These are phyloP conservation scores for Saprolegnia parasitica DNA, from an alignment of 352 stramenopile species.

Conservation along the genomic window DNA sequence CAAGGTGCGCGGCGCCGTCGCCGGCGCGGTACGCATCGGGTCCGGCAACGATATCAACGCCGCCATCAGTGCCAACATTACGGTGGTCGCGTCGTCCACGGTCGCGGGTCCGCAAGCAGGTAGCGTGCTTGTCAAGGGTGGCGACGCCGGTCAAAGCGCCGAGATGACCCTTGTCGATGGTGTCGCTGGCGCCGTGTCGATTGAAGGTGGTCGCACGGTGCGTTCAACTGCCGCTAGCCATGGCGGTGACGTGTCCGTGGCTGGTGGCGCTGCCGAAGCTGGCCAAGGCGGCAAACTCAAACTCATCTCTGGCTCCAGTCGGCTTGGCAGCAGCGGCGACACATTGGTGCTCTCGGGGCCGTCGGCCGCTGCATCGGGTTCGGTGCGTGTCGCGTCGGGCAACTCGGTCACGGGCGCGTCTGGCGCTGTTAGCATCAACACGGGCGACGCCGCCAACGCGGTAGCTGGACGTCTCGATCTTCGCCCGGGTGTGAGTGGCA, in stretches of 20 bases:
- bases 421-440: constrained; percentile 23
- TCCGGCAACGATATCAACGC: constrained; percentile 35
- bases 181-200: background rate
- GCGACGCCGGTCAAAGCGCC: constrained; percentile 33
- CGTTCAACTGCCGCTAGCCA: background rate
- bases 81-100: constrained; percentile 31
- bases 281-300: constrained; percentile 28
- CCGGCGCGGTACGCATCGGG: background rate
- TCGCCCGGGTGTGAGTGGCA: background rate
- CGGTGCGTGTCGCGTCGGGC: constrained; percentile 28
- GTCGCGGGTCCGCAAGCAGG: constrained; percentile 33
- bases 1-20: background rate
- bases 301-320: constrained; percentile 31
- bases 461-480: constrained; percentile 11
- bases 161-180: too few species aligned
- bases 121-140: constrained; percentile 35
- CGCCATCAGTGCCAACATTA: constrained; percentile 18
- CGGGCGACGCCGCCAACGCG: constrained; percentile 20
- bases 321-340: constrained; percentile 28
- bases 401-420: constrained; percentile 25
- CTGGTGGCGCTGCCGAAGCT: constrained; percentile 29
- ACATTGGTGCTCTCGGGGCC: constrained; percentile 14
- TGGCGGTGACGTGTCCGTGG: constrained; percentile 32
- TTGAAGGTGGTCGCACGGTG: background rate
- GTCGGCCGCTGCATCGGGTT: constrained; percentile 41